Evolutionary conservation across 1,139 yeast genomes (phyloP), one percentile per base, ranked within the genome.

Genomic region (Suhomyces coccinellae): DNA sequence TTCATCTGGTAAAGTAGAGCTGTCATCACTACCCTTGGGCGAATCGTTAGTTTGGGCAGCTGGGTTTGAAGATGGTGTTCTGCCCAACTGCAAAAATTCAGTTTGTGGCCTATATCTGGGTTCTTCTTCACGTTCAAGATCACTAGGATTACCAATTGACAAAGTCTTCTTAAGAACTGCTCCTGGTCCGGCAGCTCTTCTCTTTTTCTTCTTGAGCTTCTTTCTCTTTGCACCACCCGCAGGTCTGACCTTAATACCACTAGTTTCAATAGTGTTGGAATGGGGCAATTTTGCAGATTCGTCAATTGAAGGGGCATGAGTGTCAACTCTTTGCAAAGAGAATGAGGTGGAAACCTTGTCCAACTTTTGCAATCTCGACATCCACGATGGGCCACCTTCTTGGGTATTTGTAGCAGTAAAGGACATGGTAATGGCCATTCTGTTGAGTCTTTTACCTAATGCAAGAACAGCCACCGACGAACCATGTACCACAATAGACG

Each of bases 401-500:
- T 80, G 83, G 8, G 86, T 86, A 41, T 80, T 80, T 4, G 87
- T 80, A 14, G 67, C 62, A 17, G 97, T 90, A 62, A 88, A 85
- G 0, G 97, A 82, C 87, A 90, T 87, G 3, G 97, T 88, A 55
- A 93, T 83, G 6, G 97, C 89, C 85, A 93, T 85, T 50, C 95
- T 84, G 68, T 91, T 90, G 62, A 93, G 78, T 49, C 95, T 85
- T 58, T 84, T 87, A 43, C 98, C 98, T 42, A 93, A 75, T 0
- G 95, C 84, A 53, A 90, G 79, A 6, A 91, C 97, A 0, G 99
- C 99, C 37, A 93, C 96, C 0, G 97, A 90, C 0, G 98, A 91
- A 12, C 99, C 99, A 67, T 93, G 99, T 26, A 93, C 96, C 24
- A 90, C 71, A 56, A 93, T 93, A 2, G 97, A 90, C 0, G 95